phyloP scores from a whole-genome alignment of 2,329 filamentous ascomycete species.

The Colletotrichum costaricense region DNA sequence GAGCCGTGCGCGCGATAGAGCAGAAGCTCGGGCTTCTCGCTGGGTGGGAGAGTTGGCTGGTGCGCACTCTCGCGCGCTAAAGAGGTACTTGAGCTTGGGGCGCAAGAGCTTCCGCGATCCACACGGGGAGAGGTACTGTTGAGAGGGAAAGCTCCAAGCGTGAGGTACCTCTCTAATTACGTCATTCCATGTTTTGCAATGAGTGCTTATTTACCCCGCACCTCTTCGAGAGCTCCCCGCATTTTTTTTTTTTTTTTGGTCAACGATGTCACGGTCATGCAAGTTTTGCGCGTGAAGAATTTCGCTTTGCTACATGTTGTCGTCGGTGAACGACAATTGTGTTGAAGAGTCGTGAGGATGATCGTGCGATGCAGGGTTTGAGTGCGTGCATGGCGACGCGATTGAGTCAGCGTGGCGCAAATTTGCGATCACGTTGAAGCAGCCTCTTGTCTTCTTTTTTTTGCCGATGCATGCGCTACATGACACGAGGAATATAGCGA shows the following conservation, averaged over 20 bases:
- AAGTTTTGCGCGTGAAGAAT: neutral
- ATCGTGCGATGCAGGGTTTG: neutral
- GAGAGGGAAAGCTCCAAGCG: neutral
- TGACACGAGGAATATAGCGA: neutral
- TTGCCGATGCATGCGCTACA: neutral
- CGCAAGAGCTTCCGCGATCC: neutral
- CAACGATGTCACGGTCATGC: no score
- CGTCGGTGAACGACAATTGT: neutral
- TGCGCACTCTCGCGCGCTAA: slow-evolving; percentile 4
- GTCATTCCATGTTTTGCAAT: neutral
- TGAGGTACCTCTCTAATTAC: neutral
- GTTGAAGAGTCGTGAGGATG: neutral
- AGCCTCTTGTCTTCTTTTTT: neutral
- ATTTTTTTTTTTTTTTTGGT: no score
- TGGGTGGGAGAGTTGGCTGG: neutral
- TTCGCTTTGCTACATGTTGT: neutral
- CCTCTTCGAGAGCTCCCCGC: neutral
- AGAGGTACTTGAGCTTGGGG: neutral
- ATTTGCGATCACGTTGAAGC: neutral
- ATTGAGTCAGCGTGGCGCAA: neutral
- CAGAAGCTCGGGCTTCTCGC: neutral
- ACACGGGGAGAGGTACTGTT: no score
- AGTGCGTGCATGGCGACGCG: neutral
- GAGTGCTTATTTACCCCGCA: neutral
- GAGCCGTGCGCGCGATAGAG: neutral